A percentile compares a stretch with the other conserved stretches of the same genome.
Conservation (phyloP, 2,329 filamentous ascomycete species). For the Pyricularia pennisetigena region DNA sequence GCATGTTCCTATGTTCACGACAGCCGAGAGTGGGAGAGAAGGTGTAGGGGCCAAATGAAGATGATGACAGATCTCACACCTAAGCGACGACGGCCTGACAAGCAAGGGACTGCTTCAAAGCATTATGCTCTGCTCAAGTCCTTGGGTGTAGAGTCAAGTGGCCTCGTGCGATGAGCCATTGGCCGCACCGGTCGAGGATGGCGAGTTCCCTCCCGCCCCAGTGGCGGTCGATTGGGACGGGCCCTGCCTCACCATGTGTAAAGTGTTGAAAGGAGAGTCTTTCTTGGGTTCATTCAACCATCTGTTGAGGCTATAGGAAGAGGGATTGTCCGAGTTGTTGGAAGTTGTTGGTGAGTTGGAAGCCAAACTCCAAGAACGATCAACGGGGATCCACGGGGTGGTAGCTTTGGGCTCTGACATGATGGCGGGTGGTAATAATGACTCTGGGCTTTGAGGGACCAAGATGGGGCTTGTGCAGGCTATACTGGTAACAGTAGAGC, state of each 20-base stretch:
- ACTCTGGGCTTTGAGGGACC: background rate
- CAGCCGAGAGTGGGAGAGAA: background rate
- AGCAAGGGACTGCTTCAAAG: too few relatives aligned
- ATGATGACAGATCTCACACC: background rate
- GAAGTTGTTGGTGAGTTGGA: background rate
- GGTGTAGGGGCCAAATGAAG: background rate
- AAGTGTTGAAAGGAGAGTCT: background rate
- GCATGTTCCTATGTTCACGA: background rate
- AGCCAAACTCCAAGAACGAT: background rate
- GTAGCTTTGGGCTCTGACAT: background rate
- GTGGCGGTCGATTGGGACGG: background rate
- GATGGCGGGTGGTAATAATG: background rate
- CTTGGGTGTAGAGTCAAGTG: too few relatives aligned
- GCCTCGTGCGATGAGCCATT: background rate
- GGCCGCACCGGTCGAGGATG: background rate
- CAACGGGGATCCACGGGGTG: background rate
- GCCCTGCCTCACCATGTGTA: background rate
- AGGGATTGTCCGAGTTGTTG: background rate
- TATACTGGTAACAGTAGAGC: too few relatives aligned
- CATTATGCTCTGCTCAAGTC: too few relatives aligned
- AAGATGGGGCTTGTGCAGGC: too few relatives aligned
- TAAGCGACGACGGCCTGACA: background rate
- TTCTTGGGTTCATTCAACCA: background rate
- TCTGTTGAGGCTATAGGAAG: background rate
- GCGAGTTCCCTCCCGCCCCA: too few relatives aligned